A percentile compares a stretch with the other conserved stretches of the same genome.
Conservation (phyloP, 192 early-diverging fungal species). For the Linnemannia exigua region DNA sequence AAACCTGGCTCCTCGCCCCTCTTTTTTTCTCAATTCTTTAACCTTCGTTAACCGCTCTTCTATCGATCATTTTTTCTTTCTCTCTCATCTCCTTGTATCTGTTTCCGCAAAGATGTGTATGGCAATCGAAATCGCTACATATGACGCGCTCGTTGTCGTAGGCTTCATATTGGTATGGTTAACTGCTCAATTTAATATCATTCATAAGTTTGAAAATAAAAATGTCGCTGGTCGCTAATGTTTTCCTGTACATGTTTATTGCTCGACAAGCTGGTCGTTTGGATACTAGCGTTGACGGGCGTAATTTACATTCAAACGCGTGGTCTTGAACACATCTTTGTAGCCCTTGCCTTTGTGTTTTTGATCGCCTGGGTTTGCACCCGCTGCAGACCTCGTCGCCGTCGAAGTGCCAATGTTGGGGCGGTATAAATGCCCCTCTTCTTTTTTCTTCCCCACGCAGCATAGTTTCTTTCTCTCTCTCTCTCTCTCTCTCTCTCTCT, state of each 20-base stretch:
- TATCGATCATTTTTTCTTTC: no score
- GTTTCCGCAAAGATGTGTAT: background rate
- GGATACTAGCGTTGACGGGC: constrained; percentile 16
- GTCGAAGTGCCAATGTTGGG: constrained; percentile 1
- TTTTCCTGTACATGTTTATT: background rate
- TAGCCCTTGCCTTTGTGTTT: constrained; percentile 14
- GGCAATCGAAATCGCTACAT: constrained; percentile 14
- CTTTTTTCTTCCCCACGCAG: background rate
- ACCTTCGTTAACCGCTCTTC: background rate
- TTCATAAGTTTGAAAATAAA: background rate
- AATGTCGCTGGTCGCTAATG: background rate
- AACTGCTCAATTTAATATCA: background rate
- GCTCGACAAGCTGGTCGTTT: background rate
- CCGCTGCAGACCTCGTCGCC: constrained; percentile 9
- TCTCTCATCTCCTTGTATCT: background rate
- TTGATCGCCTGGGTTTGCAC: constrained; percentile 22
- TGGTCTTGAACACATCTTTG: constrained; percentile 25
- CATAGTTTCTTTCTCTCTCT: no score
- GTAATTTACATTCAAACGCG: constrained; percentile 15
- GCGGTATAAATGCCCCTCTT: background rate
- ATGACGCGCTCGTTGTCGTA: constrained; percentile 14
- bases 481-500: no score
- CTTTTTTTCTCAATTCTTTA: background rate
- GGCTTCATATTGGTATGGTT: constrained; percentile 8
- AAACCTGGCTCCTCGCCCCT: background rate